Base-by-base conservation (phyloP, 2,329 filamentous ascomycete species). In the Fusarium dimerum region DNA sequence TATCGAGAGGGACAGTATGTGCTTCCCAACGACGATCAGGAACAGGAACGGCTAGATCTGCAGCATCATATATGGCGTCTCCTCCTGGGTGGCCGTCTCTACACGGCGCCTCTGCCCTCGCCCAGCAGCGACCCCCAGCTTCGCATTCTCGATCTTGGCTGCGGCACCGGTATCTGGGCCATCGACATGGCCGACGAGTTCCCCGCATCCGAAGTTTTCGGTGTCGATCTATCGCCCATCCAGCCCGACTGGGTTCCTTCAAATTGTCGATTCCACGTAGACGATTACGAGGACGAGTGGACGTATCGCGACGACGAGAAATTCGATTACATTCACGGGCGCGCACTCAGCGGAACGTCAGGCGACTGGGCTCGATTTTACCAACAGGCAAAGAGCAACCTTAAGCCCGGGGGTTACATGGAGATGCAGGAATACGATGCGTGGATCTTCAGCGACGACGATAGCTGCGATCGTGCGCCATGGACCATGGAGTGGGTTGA, bases 211-310 rank as follows among this genome's bases (percentile, higher is more conserved):
- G 55, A 60, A 6, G 68, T 76, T 10, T 63, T 73, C 17, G 82
- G 82, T 11, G 75, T 81, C 6, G 82, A 85, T 62, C 73, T 86
- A 3, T 82, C 78, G 12, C 81, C 82, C 1, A 83, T 84, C 40
- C 82, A 85, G 62, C 81, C 81, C 3, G 55, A 53, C 9, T 66
- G 78, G 70, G 78, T 86, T 4, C 83, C 84, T 2, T 73, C 76
- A 29, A 88, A 88, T 60, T 81, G 85, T 53, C 77, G 79, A 51
- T 88, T 88, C 60, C 76, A 85, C 50, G 78, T 88, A 36, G 85
- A 89, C 63, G 85, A 89, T 63, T 80, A 82, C 36, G 82, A 85
- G 63, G 78, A 82, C 62, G 63, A 71, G 29, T 75, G 59, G 69
- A 71, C 61, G 46, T 67, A 53, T 30, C 55, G 54, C 13, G 51